phyloP scores from a whole-genome alignment of 2,329 filamentous ascomycete genomes.

The Penicillium sp. region DNA sequence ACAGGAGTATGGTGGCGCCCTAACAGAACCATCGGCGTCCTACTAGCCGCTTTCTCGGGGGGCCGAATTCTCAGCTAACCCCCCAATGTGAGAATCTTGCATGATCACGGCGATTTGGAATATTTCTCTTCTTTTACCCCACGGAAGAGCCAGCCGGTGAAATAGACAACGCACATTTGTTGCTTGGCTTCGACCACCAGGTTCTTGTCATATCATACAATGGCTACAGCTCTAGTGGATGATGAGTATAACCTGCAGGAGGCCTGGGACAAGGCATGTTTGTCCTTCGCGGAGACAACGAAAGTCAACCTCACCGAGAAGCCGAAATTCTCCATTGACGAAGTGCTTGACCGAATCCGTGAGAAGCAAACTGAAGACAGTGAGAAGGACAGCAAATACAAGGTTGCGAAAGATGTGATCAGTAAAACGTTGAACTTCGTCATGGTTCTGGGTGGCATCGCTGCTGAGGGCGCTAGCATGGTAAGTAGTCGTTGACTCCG shows the following conservation, averaged over 20 bases:
- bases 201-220: not conserved
- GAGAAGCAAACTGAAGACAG: slow-evolving; percentile 23
- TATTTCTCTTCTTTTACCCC: not conserved
- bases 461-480: slow-evolving; percentile 27
- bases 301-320: slow-evolving; percentile 20
- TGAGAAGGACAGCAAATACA: slow-evolving; percentile 23
- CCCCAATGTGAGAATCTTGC: not conserved
- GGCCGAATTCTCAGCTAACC: not conserved
- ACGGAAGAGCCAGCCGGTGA: not conserved
- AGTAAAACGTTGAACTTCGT: slow-evolving; percentile 25
- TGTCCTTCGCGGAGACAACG: slow-evolving; percentile 16
- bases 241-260: slow-evolving; percentile 19
- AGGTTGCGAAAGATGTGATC: slow-evolving; percentile 21
- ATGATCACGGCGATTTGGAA: not conserved
- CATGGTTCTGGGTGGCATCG: slow-evolving; percentile 23
- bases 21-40: not conserved
- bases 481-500: slow-evolving; percentile 10
- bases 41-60: not conserved
- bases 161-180: not conserved
- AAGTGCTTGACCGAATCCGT: slow-evolving; percentile 24
- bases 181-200: not conserved
- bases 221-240: not conserved
- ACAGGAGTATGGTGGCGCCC: not conserved
- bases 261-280: slow-evolving; percentile 17
- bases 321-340: slow-evolving; percentile 18